These are phyloP conservation scores for Pythium brachiatum DNA, from an alignment of 352 stramenopile species.

Conservation along the genomic window DNA sequence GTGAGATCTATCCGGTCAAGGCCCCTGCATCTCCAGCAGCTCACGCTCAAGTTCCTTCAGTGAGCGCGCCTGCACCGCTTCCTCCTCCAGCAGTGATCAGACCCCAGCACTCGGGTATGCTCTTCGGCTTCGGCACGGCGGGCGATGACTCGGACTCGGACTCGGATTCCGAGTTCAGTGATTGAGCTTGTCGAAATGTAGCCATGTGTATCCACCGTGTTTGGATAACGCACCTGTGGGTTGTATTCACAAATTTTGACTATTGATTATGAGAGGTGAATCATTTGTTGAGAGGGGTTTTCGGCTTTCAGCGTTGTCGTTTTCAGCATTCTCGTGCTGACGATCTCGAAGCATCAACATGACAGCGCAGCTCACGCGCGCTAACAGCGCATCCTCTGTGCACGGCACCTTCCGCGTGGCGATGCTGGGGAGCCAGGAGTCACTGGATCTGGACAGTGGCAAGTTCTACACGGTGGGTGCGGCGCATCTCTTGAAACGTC, in stretches of 20 bases:
- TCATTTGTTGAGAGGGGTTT: not conserved
- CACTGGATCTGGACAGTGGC: slow-evolving; percentile 76
- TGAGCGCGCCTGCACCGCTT: not conserved
- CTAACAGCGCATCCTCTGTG: slow-evolving; percentile 27
- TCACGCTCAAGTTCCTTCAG: not conserved
- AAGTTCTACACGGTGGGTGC: slow-evolving; percentile 80
- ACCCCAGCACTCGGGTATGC: slow-evolving; percentile 29
- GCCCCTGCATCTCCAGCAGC: not conserved
- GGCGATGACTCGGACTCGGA: slow-evolving; percentile 47
- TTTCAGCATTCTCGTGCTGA: slow-evolving; percentile 9
- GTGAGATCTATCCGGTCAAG: slow-evolving; percentile 26
- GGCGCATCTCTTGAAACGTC: not conserved
- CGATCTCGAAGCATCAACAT: slow-evolving; percentile 13
- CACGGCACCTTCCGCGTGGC: slow-evolving; percentile 67
- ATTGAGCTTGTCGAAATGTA: slow-evolving; percentile 29
- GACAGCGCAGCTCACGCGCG: slow-evolving; percentile 17
- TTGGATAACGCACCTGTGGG: not conserved
- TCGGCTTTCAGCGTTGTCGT: not conserved
- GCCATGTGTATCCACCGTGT: slow-evolving; percentile 12
- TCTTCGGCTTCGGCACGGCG: slow-evolving; percentile 59
- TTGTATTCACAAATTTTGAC: slow-evolving; percentile 1
- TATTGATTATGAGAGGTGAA: slow-evolving; percentile 3
- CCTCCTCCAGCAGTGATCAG: not conserved
- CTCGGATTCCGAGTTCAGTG: slow-evolving; percentile 52
- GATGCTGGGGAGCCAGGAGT: slow-evolving; percentile 78